phyloP scores from a whole-genome alignment of 116 monocot species.

The Cymodocea nodosa region DNA sequence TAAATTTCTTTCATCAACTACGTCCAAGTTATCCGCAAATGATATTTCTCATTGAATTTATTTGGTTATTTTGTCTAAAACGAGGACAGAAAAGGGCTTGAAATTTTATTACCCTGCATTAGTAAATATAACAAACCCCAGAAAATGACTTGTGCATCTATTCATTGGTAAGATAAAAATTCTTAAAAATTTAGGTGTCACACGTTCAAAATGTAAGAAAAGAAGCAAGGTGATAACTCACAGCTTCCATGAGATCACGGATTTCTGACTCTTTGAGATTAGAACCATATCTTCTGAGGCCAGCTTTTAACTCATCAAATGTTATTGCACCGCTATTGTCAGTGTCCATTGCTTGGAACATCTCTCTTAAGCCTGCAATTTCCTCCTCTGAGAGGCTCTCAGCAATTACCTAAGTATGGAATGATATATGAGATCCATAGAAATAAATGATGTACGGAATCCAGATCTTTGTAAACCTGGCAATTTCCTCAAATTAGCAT shows the following conservation, averaged over 20 bases:
- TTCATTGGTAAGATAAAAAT: background rate
- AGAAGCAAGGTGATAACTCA: conserved; percentile 2
- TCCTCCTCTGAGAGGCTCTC: conserved; percentile 38
- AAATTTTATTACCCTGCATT: too few species aligned
- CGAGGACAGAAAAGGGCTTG: too few species aligned
- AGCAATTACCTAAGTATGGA: conserved; percentile 19
- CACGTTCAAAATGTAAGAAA: background rate
- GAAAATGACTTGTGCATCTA: too few species aligned
- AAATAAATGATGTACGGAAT: background rate
- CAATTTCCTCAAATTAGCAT: too few species aligned
- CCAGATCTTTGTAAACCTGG: background rate
- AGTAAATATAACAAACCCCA: too few species aligned
- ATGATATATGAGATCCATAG: background rate
- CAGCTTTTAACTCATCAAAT: conserved; percentile 30
- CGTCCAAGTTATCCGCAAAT: too few species aligned
- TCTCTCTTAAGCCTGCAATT: conserved; percentile 26
- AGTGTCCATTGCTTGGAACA: conserved; percentile 37
- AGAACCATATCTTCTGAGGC: conserved; percentile 28
- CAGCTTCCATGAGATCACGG: conserved; percentile 30
- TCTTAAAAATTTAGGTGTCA: background rate
- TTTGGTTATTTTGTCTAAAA: too few species aligned
- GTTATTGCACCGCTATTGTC: conserved; percentile 33
- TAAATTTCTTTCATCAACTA: too few species aligned
- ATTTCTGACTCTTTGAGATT: conserved; percentile 30
- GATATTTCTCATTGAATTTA: too few species aligned